Evolutionary conservation across 2,329 filamentous ascomycete genomes (phyloP).

Genomic region (Thelonectria blattea): DNA sequence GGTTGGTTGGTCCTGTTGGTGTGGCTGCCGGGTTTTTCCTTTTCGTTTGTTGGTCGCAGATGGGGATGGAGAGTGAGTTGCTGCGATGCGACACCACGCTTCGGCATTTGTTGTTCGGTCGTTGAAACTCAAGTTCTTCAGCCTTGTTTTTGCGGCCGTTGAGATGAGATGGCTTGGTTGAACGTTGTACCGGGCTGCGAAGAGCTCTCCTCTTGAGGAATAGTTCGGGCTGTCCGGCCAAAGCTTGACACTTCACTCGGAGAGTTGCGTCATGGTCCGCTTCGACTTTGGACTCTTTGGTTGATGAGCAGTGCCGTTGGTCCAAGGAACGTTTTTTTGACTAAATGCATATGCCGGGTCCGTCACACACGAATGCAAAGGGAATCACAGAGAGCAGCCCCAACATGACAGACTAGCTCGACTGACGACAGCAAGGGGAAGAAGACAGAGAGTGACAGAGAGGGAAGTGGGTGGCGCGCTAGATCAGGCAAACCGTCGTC

Average conservation of each 20-base stretch:
- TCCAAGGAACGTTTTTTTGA: neutral
- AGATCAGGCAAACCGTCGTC: conserved; percentile 5
- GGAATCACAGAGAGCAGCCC: conserved; percentile 25
- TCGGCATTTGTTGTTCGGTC: no score
- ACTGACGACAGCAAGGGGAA: neutral
- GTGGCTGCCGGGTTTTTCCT: no score
- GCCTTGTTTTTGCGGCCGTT: neutral
- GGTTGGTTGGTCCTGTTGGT: no score
- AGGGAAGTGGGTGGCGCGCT: conserved; percentile 21
- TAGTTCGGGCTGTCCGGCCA: neutral
- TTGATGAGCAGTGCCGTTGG: conserved; percentile 6
- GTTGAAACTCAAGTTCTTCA: neutral
- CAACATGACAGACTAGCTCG: conserved; percentile 14
- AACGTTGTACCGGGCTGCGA: neutral
- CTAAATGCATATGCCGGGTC: neutral
- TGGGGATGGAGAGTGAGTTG: no score
- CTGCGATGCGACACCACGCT: no score
- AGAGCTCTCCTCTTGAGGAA: neutral
- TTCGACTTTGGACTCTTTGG: neutral
- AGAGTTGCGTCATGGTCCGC: neutral
- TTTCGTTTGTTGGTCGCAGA: no score
- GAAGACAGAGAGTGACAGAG: neutral
- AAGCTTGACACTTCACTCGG: neutral
- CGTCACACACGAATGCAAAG: conserved; percentile 24
- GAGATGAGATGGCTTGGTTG: neutral